Conservation (phyloP, 1,284 basidiomycete genomes). For the Leccinum subrobustum region DNA sequence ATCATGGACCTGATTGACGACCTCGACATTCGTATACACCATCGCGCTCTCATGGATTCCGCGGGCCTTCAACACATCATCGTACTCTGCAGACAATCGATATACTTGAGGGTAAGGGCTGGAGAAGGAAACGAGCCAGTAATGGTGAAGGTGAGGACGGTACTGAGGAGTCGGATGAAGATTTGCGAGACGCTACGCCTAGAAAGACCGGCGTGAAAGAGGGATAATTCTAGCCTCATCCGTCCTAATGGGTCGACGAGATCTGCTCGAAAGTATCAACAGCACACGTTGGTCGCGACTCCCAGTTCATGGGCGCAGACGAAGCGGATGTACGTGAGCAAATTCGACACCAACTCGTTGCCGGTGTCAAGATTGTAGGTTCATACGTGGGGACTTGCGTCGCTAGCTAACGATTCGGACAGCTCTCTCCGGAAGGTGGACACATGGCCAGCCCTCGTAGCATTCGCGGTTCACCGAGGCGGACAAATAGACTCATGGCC, state of each 20-base stretch:
- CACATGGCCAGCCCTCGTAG: slow-evolving; percentile 63
- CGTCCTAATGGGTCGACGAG: slow-evolving; percentile 34
- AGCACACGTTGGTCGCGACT: slow-evolving; percentile 53
- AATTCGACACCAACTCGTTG: slow-evolving; percentile 78
- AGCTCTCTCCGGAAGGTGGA: slow-evolving; percentile 49
- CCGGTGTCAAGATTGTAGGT: slow-evolving; percentile 69
- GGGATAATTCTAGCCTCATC: slow-evolving; percentile 35
- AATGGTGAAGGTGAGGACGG: slow-evolving; percentile 37
- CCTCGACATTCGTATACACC: slow-evolving; percentile 80
- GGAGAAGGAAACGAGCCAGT: slow-evolving; percentile 35
- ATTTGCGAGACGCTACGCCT: slow-evolving; percentile 52
- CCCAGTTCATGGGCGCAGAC: slow-evolving; percentile 91
- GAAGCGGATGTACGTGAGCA: slow-evolving; percentile 84
- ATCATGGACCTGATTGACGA: slow-evolving; percentile 69
- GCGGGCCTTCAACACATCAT: slow-evolving; percentile 81
- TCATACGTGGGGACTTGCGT: slow-evolving; percentile 5
- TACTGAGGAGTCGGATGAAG: slow-evolving; percentile 85
- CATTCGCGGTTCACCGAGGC: slow-evolving; percentile 62
- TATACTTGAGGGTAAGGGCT: slow-evolving; percentile 75
- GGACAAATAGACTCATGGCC: slow-evolving; percentile 39
- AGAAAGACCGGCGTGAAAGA: slow-evolving; percentile 45
- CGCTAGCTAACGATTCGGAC: slow-evolving; percentile 33
- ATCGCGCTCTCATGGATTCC: slow-evolving; percentile 86
- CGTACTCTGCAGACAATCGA: slow-evolving; percentile 52
- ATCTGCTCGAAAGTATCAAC: slow-evolving; percentile 40